Conservation (phyloP, 148 eudicot genomes). For the Vaccinium myrtillus region DNA sequence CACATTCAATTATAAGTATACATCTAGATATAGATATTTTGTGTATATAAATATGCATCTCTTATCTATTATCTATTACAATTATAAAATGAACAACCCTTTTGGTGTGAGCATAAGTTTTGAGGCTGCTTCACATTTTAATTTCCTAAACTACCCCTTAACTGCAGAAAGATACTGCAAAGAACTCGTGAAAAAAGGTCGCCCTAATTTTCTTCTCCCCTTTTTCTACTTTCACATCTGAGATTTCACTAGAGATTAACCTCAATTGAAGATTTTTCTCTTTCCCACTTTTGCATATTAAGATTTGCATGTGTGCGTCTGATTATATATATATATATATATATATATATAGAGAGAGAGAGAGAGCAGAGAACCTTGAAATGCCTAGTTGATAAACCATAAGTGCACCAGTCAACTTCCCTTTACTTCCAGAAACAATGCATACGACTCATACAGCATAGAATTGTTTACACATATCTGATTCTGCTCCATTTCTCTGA, state of each 20-base stretch:
- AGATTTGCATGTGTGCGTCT: background rate
- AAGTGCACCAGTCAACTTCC: slow-evolving; percentile 60
- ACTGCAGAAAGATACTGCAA: background rate
- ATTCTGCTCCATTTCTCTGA: slow-evolving; percentile 20
- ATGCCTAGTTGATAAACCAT: slow-evolving; percentile 65
- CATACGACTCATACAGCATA: slow-evolving; percentile 54
- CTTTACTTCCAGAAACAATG: slow-evolving; percentile 67
- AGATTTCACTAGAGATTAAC: too few relatives aligned
- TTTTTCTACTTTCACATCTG: too few relatives aligned
- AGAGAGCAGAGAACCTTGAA: slow-evolving; percentile 49
- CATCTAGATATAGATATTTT: too few relatives aligned
- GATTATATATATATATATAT: background rate
- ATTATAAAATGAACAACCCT: background rate
- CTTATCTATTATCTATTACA: background rate
- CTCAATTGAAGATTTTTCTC: too few relatives aligned
- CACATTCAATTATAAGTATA: too few relatives aligned
- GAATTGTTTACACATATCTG: slow-evolving; percentile 28
- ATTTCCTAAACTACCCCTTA: background rate
- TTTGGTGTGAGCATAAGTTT: background rate
- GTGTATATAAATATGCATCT: too few relatives aligned
- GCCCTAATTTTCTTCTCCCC: background rate
- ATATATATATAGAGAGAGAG: too few relatives aligned
- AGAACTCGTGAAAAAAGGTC: background rate
- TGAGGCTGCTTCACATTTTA: background rate
- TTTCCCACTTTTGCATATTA: too few relatives aligned